Evolutionary conservation across 2,329 filamentous ascomycete genomes (phyloP).

Genomic region (Microsporum canis): DNA sequence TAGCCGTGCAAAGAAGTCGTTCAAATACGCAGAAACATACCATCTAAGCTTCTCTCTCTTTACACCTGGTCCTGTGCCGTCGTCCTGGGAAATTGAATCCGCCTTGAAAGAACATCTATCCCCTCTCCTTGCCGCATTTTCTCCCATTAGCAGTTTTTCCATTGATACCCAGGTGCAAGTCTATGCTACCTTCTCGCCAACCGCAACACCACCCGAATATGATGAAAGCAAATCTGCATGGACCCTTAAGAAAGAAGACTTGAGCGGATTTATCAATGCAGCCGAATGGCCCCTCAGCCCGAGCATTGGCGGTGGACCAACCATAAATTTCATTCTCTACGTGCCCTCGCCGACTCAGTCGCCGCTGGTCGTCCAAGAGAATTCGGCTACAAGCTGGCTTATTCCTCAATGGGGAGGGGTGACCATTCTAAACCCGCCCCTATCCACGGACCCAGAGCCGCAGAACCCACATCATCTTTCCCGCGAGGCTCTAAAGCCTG

Average conservation of each 20-base stretch:
- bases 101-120: conserved; percentile 71
- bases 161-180: conserved; percentile 94
- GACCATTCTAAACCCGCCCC: conserved; percentile 50
- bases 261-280: conserved; percentile 92
- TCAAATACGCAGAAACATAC: conserved; percentile 88
- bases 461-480: conserved; percentile 44
- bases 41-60: conserved; percentile 95
- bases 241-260: conserved; percentile 68
- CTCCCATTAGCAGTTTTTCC: conserved; percentile 84
- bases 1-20: conserved; percentile 63
- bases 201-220: conserved; percentile 47
- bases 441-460: conserved; percentile 12
- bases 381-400: conserved; percentile 65
- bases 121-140: conserved; percentile 67
- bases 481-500: conserved; percentile 57
- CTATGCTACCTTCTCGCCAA: conserved; percentile 61
- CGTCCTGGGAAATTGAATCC: conserved; percentile 79
- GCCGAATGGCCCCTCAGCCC: conserved; percentile 95
- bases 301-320: conserved; percentile 84
- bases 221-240: conserved; percentile 47
- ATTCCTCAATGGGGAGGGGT: conserved; percentile 92
- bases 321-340: conserved; percentile 91
- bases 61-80: conserved; percentile 64
- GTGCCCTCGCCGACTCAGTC: conserved; percentile 59
- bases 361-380: conserved; percentile 50